phyloP scores from a whole-genome alignment of 2,329 filamentous ascomycete genomes.

The Rhynchosporium agropyri region DNA sequence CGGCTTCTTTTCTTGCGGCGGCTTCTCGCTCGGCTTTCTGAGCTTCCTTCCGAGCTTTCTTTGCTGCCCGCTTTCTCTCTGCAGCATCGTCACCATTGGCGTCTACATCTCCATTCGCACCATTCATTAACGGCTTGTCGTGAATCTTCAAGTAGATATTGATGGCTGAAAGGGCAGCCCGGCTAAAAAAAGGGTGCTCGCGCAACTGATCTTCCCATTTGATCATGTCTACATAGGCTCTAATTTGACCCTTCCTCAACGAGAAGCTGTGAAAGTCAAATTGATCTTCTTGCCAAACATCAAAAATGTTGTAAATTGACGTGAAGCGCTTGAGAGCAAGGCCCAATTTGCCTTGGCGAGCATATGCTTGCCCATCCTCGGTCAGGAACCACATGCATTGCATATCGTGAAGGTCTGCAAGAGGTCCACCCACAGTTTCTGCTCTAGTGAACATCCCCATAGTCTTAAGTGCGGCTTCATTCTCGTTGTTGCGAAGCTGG shows the following conservation, averaged over 20 bases:
- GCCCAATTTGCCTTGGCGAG: slow-evolving; percentile 78
- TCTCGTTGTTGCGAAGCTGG: slow-evolving; percentile 88
- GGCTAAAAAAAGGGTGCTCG: slow-evolving; percentile 90
- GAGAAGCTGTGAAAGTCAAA: slow-evolving; percentile 99
- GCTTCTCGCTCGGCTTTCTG: slow-evolving; percentile 76
- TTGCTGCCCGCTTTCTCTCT: slow-evolving; percentile 83
- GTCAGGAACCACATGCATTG: slow-evolving; percentile 97
- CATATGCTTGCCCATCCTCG: slow-evolving; percentile 89
- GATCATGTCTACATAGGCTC: slow-evolving; percentile 94
- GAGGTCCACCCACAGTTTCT: slow-evolving; percentile 82
- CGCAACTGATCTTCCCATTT: slow-evolving; percentile 91
- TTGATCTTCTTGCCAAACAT: slow-evolving; percentile 97
- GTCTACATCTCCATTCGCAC: slow-evolving; percentile 58
- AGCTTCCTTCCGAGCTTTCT: slow-evolving; percentile 85
- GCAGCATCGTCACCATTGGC: slow-evolving; percentile 56
- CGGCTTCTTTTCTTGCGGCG: slow-evolving; percentile 73
- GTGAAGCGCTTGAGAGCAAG: slow-evolving; percentile 92
- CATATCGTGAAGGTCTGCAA: slow-evolving; percentile 95
- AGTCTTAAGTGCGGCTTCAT: slow-evolving; percentile 80
- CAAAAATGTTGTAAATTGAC: slow-evolving; percentile 87
- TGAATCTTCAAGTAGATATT: slow-evolving; percentile 78
- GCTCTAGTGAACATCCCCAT: slow-evolving; percentile 94
- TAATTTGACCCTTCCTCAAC: slow-evolving; percentile 91
- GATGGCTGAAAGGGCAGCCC: slow-evolving; percentile 80
- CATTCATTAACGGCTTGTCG: slow-evolving; percentile 72